Evolutionary conservation across 2,329 filamentous ascomycete species (phyloP), one percentile per base, ranked within the genome.

Genomic region (Rutstroemia sp.): DNA sequence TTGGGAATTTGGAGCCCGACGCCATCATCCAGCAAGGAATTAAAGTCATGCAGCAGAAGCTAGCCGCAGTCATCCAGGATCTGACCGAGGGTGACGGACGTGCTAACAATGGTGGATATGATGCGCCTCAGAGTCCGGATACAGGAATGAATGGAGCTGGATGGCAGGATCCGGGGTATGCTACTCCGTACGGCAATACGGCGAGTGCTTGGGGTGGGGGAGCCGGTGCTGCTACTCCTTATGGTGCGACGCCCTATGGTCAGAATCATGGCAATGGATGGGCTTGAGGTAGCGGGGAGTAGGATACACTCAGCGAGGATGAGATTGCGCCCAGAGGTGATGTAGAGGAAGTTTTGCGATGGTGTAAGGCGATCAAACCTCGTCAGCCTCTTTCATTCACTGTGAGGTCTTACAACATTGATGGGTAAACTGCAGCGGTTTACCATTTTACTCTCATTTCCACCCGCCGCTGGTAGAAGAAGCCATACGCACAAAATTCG

Each of bases 11-110:
- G 59, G 89, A 94, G 30, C 92, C 94, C 0, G 92, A 99, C 68
- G 81, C 84, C 60, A 94, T 97, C 65, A 84, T 99, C 52, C 86
- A 92, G 66, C 85, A 90, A 66, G 92, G 91, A 37, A 95, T 99
- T 71, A 85, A 87, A 61, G 87, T 90, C 27, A 77, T 99, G 56
- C 94, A 97, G 71, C 82, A 87, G 63, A 99, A 99, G 75, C 82
- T 99, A 38, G 94, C 92, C 2, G 80, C 79, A 4, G 81, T 96
- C 41, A 86, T 96, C 59, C 77, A 82, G 58, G 80, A 82, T 72
- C 87, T 63, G 78, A 79, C 54, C 80, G 82, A 59, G 71, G 74
- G 73, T 48, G 79, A 81, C 52, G 78, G 77, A 39, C 82, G 82
- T 58, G 78, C 71, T 45, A 72, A 78, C 61, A 71, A 68, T 49